Evolutionary conservation across 2,329 filamentous ascomycete species (phyloP).

Genomic region (Colletotrichum cuscutae): DNA sequence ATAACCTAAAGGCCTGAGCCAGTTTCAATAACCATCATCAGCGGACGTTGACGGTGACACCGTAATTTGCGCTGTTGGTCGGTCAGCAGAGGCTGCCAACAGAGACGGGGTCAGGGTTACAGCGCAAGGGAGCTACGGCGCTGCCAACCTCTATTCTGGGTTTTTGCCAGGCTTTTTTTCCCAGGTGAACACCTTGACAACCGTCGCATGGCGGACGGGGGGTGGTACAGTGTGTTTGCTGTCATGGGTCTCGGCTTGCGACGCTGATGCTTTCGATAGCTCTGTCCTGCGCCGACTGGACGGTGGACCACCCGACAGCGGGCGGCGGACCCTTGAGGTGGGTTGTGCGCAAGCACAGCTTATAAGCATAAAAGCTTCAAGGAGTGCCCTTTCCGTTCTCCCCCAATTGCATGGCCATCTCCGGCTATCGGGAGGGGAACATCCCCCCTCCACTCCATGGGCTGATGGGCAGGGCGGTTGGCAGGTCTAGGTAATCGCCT

Average conservation of each 20-base stretch:
- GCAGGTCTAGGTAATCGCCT: constrained; percentile 16
- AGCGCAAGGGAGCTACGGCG: not conserved
- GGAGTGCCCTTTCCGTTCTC: not conserved
- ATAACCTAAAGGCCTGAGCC: not conserved
- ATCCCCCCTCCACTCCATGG: not conserved
- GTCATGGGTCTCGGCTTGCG: constrained; percentile 15
- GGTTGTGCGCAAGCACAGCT: not conserved
- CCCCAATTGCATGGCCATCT: not conserved
- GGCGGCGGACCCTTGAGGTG: not conserved
- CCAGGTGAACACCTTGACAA: not conserved
- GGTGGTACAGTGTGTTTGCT: not conserved
- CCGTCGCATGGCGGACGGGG: not conserved
- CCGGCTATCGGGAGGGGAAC: not conserved
- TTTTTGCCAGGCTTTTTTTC: not conserved
- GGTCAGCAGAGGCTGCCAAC: not conserved
- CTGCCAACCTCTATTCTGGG: not conserved
- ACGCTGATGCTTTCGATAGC: constrained; percentile 27
- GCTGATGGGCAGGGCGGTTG: constrained; percentile 6
- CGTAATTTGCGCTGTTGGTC: not conserved
- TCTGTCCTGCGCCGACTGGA: not conserved
- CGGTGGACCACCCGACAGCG: not conserved
- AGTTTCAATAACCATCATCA: not conserved
- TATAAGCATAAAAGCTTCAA: constrained; percentile 2
- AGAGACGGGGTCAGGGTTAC: constrained; percentile 4
- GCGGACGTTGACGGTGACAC: not conserved